These are phyloP conservation scores for Trypanosoma melophagium DNA, from an alignment of 208 protist species.

Conservation along the genomic window DNA sequence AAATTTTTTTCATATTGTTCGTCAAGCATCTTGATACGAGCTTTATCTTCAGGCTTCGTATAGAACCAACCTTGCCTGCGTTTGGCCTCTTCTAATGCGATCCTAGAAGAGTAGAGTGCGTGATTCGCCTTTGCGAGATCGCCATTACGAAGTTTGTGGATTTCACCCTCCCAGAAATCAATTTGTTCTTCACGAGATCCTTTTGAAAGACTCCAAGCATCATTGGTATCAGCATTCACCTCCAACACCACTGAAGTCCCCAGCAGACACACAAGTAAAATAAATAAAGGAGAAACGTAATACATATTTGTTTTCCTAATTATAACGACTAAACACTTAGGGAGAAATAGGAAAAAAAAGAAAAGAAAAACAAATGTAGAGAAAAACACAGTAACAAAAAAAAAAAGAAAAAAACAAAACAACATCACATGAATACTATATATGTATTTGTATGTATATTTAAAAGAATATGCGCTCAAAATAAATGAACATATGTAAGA, in stretches of 20 bases:
- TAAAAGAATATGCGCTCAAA: not conserved
- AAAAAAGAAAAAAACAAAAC: not conserved
- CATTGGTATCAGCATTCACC: slow-evolving; percentile 13
- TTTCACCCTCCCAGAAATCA: slow-evolving; percentile 57
- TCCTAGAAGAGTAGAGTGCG: slow-evolving; percentile 42
- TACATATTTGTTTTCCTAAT: not conserved
- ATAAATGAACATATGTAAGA: not conserved
- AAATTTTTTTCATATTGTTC: slow-evolving; percentile 54
- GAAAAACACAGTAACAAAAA: not conserved
- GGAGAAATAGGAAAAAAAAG: too few relatives aligned
- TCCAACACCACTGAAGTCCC: slow-evolving; percentile 6
- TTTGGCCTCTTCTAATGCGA: slow-evolving; percentile 48
- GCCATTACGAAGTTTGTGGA: slow-evolving; percentile 37
- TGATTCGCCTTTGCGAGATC: slow-evolving; percentile 37
- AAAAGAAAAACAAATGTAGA: too few relatives aligned
- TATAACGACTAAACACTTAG: not conserved
- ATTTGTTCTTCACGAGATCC: slow-evolving; percentile 63
- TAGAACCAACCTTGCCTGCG: slow-evolving; percentile 69
- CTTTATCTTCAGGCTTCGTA: slow-evolving; percentile 52
- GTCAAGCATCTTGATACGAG: slow-evolving; percentile 72
- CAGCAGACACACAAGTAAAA: slow-evolving; percentile 7
- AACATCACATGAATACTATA: not conserved
- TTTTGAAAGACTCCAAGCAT: slow-evolving; percentile 32
- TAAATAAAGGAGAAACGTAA: slow-evolving; percentile 9
- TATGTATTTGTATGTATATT: slow-evolving; percentile 4